Conservation (phyloP, 1,284 basidiomycete species). For the Cystodermella granulosa region DNA sequence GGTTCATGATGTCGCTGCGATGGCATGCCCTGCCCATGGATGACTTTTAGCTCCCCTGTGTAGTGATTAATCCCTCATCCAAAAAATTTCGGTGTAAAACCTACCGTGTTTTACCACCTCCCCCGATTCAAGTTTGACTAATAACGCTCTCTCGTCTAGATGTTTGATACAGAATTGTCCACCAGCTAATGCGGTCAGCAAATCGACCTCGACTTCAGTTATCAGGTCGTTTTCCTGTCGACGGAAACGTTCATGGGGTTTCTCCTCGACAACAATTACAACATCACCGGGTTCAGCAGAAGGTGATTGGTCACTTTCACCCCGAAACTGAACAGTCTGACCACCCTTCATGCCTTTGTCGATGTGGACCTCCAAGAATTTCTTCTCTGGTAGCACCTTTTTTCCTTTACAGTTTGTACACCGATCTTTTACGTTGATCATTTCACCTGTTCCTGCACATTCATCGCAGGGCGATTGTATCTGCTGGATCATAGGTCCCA, state of each 20-base stretch:
- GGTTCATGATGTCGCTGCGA: conserved; percentile 96
- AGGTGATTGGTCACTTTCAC: conserved; percentile 96
- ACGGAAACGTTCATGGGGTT: conserved; percentile 87
- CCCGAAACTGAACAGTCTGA: conserved; percentile 90
- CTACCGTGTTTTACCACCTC: conserved; percentile 92
- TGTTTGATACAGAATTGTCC: conserved; percentile 90
- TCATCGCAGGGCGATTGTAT: conserved; percentile 94
- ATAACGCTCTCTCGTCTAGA: conserved; percentile 85
- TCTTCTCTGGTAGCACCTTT: conserved; percentile 93
- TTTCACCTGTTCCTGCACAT: conserved; percentile 87
- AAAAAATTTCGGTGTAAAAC: conserved; percentile 18
- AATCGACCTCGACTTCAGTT: conserved; percentile 84
- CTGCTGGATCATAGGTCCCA: conserved; percentile 99
- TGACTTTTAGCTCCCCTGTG: conserved; percentile 82
- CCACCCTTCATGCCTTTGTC: conserved; percentile 99
- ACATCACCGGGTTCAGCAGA: conserved; percentile 91
- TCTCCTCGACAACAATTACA: conserved; percentile 95
- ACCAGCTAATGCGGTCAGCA: conserved; percentile 90
- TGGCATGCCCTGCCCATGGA: conserved; percentile 96
- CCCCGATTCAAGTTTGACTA: conserved; percentile 83
- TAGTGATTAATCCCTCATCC: conserved; percentile 10
- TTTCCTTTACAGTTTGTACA: conserved; percentile 94
- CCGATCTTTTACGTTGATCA: conserved; percentile 90
- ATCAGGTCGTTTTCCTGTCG: conserved; percentile 91
- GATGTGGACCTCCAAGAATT: conserved; percentile 97